These are phyloP conservation scores for Suillus luteus DNA, from an alignment of 768 basidiomycete species.

Conservation along the genomic window DNA sequence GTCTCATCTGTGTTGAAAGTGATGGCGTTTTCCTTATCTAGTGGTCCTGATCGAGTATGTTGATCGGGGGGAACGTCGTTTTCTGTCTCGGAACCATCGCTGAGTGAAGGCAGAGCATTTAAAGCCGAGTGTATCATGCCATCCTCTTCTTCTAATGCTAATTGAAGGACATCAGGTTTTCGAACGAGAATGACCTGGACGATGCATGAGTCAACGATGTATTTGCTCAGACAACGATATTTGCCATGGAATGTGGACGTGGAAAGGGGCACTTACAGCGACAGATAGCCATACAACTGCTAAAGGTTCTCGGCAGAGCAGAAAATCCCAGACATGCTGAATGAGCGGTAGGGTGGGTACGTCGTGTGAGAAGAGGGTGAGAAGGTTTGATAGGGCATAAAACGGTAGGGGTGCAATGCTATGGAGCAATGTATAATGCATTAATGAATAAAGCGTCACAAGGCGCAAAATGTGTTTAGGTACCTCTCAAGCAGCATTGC, in stretches of 20 bases:
- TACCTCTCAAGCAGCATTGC: slow-evolving; percentile 70
- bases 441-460: slow-evolving; percentile 7
- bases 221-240: not conserved
- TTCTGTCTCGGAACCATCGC: slow-evolving; percentile 32
- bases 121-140: slow-evolving; percentile 82
- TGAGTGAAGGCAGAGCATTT: slow-evolving; percentile 61
- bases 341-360: slow-evolving; percentile 86
- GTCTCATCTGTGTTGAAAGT: not conserved
- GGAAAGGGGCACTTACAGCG: slow-evolving; percentile 54
- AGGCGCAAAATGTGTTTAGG: slow-evolving; percentile 21
- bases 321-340: slow-evolving; percentile 90
- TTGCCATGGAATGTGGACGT: slow-evolving; percentile 1
- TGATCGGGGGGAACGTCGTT: slow-evolving; percentile 25
- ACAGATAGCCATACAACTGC: slow-evolving; percentile 79
- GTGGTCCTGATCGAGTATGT: slow-evolving; percentile 4
- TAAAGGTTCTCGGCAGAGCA: slow-evolving; percentile 82
- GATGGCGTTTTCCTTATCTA: not conserved
- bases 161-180: slow-evolving; percentile 61
- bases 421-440: slow-evolving; percentile 9
- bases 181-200: slow-evolving; percentile 71
- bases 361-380: slow-evolving; percentile 93
- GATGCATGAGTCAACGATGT: not conserved
- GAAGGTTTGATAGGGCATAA: slow-evolving; percentile 84
- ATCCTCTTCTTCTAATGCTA: slow-evolving; percentile 73
- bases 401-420: slow-evolving; percentile 83